Base-by-base conservation (phyloP, 371 early-diverging fungal species). In the Agmasoma carcini region DNA sequence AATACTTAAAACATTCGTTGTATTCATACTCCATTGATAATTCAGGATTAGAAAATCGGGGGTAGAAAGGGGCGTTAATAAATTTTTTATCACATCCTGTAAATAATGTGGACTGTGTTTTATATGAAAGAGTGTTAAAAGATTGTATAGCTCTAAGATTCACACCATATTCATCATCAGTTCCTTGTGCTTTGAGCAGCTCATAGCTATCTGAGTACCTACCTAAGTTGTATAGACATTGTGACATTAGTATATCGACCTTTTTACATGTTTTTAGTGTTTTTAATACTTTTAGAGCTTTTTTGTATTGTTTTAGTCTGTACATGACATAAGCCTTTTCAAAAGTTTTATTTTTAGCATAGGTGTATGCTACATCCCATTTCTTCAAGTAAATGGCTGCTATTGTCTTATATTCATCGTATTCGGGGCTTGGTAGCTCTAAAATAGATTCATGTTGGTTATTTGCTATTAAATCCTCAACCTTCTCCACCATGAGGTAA, bases 301-400 rank as follows among this genome's bases (percentile, higher is more conserved):
- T 68, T 33, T 59, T 65, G 34, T 51, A 63, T 15, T 59, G 64
- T 36, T 45, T 63, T 3, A 64, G 46, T 50, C 57, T 59, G 48
- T 68, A 68, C 0, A 53, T 20, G 9, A 41, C 25, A 59, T 68
- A 68, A 4, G 65, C 64, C n/a, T 46, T 17, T 53, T 68, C 69
- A 45, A 54, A 68, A 14, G 63, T 53, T 1, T 26, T 40, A 36
- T 59, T 59, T 23, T 53, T 52, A 11, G 36, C 34, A 40, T 38
- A 47, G 31, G 41, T 65, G 2, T 65, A 33, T 6, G 65, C 69
- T 34, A 54, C 61, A 17, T 49, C 30, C 44, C 29, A 68, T 47
- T 37, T 61, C 20, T 45, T 61, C 15, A 68, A 25, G 26, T 53
- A 40, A n/a, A 68, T 65, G 20, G n/a, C 52, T 30, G 61, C 63